Evolutionary conservation across 2,329 filamentous ascomycete species (phyloP), one percentile per base, ranked within the genome.

Genomic region (Venturiaceae sp.): DNA sequence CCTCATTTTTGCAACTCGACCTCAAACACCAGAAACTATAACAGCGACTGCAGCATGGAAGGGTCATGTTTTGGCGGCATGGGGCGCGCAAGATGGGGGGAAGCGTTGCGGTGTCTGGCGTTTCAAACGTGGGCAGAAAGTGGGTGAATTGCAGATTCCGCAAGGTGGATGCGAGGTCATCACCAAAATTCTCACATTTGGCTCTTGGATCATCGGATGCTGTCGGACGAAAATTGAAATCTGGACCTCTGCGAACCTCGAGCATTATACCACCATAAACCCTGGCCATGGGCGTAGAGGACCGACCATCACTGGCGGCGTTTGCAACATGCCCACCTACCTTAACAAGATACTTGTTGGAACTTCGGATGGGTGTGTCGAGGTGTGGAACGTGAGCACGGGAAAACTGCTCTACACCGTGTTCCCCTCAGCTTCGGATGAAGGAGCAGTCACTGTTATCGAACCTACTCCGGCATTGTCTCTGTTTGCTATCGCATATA

Each of bases 351-450:
- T 99, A 47, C 90, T 97, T 63, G 88, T 90, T 2, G 95, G 90
- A 9, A 85, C 90, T 66, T 83, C 82, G 62, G 91, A 99, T 70
- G 94, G 94, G 6, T 87, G 85, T 71, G 86, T 96, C 8, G 94
- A 99, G 68, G 95, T 99, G 55, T 99, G 94, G 92, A 99, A 99
- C 68, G 78, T 99, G 61, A 95, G 88, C 69, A 96, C 90, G 3
- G 92, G 80, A 53, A 96, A 95, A 71, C 79, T 96, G 57, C 83
- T 99, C 30, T 95, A 96, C 72, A 95, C 91, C 1, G 86, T 99
- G 55, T 76, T 94, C 14, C 88, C 94, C 0, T 85, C 88, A 0
- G 81, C 82, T 8, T 78, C 85, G 2, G 80, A 85, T 56, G 86
- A 83, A 64, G 92, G 92, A 52, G 80, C 87, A 14, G 88, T 97